A percentile compares a stretch with the other conserved stretches of the same genome.
These are phyloP conservation scores for Cystobasidium onofrii DNA, from an alignment of 768 basidiomycete species.

Conservation along the genomic window DNA sequence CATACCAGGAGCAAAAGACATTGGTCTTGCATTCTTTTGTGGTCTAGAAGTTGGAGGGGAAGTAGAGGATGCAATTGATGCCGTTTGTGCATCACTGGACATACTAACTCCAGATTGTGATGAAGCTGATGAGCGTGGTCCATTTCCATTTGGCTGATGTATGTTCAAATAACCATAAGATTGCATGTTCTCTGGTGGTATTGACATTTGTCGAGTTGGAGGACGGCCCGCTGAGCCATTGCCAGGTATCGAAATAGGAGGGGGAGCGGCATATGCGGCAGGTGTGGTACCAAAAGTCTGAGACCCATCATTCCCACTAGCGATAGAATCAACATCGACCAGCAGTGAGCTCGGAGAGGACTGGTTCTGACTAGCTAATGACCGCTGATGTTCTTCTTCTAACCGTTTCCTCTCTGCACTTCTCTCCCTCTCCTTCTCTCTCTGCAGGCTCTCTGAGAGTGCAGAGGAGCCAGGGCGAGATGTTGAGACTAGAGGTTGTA, in stretches of 20 bases:
- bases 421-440: constrained; percentile 3
- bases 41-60: neutral
- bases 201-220: constrained; percentile 6
- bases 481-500: neutral
- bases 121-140: neutral
- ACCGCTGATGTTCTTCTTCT: neutral
- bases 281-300: neutral
- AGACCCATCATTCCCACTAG: neutral
- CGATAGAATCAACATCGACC: neutral
- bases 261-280: neutral
- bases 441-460: constrained; percentile 3
- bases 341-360: neutral
- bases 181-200: neutral
- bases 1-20: constrained; percentile 6
- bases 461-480: neutral
- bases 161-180: neutral
- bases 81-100: neutral
- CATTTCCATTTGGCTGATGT: neutral
- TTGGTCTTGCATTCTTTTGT: constrained; percentile 3
- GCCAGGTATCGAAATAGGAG: neutral
- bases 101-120: neutral
- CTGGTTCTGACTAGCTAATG: neutral
- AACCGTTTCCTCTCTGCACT: neutral
- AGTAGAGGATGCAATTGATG: neutral
- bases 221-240: neutral